Evolutionary conservation across 2,329 filamentous ascomycete species (phyloP), one percentile per base, ranked within the genome.

Genomic region (Daldinia sp.): DNA sequence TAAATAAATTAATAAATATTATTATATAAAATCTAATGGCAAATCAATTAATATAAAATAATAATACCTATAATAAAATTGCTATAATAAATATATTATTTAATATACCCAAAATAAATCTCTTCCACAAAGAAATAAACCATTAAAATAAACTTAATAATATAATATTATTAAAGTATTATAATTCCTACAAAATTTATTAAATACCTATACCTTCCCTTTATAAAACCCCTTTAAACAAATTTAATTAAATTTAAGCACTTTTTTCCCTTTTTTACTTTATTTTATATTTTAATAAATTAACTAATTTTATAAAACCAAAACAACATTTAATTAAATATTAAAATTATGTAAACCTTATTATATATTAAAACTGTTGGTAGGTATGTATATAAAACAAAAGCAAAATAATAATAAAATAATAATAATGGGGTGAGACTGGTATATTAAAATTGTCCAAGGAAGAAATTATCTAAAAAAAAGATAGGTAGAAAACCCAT

Each of bases 31-130:
- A 9, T 15, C 23, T 21, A 34, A 49, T 49, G 23, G 7, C 11
- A 11, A 51, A 51, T 51, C 17, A 37, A 27, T 5, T 51, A 37
- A 37, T 17, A 10, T 25, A 15, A 37, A 23, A 34, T 37, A 51
- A 51, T 37, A 17, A 51, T 51, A 51, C 25, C 17, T 37, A 37
- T 9, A 23, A 51, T 51, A 37, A 51, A 51, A 15, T 51, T 51
- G 29, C 9, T 29, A 15, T 27, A 25, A 15, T 27, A 29, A 47
- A 47, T 15, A 29, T 27, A n/a, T 47, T n/a, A 47, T 27, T 47
- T 47, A 27, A 47, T 27, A 47, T 25, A 47, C 15, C 15, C 29
- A 29, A 47, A 27, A 13, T 29, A 47, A 49, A 32, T 8, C 13
- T 10, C 5, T 19, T 49, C 10, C 21, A 11, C 4, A 3, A 27